A percentile compares a stretch with the other conserved stretches of the same genome.
These are phyloP conservation scores for Acer campestre DNA, from an alignment of 345 rosid species.

Conservation along the genomic window DNA sequence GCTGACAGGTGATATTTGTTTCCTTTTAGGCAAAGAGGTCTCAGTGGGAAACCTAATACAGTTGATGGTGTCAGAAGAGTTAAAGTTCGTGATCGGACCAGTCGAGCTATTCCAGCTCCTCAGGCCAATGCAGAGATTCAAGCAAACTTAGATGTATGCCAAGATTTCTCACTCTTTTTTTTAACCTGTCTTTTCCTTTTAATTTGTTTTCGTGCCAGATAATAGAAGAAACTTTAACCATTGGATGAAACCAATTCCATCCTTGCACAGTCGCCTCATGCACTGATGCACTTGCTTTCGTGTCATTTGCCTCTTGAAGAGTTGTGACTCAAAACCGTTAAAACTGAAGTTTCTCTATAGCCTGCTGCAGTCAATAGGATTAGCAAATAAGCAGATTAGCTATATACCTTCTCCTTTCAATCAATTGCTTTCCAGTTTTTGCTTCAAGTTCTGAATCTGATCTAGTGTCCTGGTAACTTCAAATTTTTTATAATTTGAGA, in stretches of 20 bases:
- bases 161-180: conserved; percentile 4
- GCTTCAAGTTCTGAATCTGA: background rate
- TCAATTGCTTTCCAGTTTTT: background rate
- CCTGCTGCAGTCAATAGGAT: conserved; percentile 5
- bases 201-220: background rate
- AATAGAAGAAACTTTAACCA: conserved; percentile 7
- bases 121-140: conserved; percentile 91
- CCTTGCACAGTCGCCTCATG: conserved; percentile 3
- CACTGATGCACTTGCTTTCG: background rate
- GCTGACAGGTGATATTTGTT: conserved; percentile 25
- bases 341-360: background rate
- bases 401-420: background rate
- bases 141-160: conserved; percentile 59
- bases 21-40: conserved; percentile 55
- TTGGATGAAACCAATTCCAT: background rate
- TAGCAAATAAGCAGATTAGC: background rate
- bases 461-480: background rate
- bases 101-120: conserved; percentile 75
- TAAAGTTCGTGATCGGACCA: conserved; percentile 51
- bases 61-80: conserved; percentile 59
- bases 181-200: background rate
- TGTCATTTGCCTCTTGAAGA: conserved; percentile 9
- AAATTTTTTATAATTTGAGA: background rate
- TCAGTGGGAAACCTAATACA: conserved; percentile 49
- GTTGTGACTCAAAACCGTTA: background rate